Base-by-base conservation (phyloP, 2,329 filamentous ascomycete species). In the Domatiomyces globalis region DNA sequence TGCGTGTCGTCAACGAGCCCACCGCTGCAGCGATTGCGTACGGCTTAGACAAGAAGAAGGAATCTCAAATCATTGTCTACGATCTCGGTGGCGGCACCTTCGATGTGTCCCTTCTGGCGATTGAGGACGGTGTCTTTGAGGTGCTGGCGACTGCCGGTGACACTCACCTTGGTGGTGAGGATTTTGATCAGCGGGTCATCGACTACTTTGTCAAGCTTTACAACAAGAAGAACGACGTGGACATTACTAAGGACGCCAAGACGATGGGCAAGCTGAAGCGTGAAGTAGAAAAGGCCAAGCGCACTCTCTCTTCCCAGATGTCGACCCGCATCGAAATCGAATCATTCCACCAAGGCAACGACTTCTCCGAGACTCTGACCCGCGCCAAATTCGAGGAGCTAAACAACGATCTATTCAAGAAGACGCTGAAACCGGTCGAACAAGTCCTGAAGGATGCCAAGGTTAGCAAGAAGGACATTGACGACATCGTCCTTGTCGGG, bases 261-360 rank as follows among this genome's bases (percentile, higher is more conserved):
- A 84, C 90, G 61, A 96, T 96, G 89, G 87, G 89, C 75, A 98
- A 96, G 78, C 81, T 98, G 63, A 96, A 96, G 87, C 89, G 92
- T 65, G 92, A 96, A 73, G 90, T 92, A 63, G 92, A 98, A 74
- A 95, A 95, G 83, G 92, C 92, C 74, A 98, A 98, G 85, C 87
- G 92, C 67, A 94, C 89, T 63, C 83, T 98, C 52, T 95, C 86
- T 66, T 92, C 87, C 61, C 87, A 94, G 76, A 89, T 87, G 83
- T 88, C 85, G 60, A 87, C 87, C 49, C 85, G 87, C 63, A 88
- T 95, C 62, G 92, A 96, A 75, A 95, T 98, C 60, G 92, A 98
- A 73, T 84, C 87, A 62, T 94, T 98, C 85, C 85, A 87, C 74
- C 82, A 94, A 63, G 92, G 92, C 76, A 84, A 94, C 62, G 92